Evolutionary conservation across 352 stramenopile species (phyloP).

Genomic region (Pythium rishiriense): DNA sequence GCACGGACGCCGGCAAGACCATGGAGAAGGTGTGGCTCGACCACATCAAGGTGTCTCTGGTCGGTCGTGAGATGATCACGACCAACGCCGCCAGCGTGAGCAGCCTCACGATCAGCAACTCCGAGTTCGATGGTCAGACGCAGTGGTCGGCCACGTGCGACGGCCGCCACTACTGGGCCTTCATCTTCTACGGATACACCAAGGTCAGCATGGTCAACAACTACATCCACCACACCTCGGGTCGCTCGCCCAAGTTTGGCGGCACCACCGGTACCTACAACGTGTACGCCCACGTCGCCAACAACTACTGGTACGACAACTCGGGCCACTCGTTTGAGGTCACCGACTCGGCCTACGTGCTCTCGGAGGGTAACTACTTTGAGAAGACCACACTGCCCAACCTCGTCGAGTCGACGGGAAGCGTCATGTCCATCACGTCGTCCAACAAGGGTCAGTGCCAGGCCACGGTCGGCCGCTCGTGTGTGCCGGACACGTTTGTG

Average conservation of each 20-base stretch:
- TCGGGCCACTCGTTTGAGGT: constrained; percentile 42
- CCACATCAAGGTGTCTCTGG: constrained; percentile 42
- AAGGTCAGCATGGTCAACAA: constrained; percentile 36
- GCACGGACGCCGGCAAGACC: constrained; percentile 12
- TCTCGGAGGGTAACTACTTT: constrained; percentile 51
- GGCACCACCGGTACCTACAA: constrained; percentile 11
- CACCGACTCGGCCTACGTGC: constrained; percentile 32
- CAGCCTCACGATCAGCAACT: constrained; percentile 48
- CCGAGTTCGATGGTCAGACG: constrained; percentile 49
- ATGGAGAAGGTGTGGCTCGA: constrained; percentile 44
- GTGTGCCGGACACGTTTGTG: constrained; percentile 30
- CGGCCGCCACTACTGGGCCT: constrained; percentile 52
- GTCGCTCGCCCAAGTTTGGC: constrained; percentile 35
- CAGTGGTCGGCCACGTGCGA: constrained; percentile 45
- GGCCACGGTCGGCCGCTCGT: constrained; percentile 30
- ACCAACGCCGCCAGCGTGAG: constrained; percentile 31
- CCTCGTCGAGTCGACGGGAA: constrained; percentile 11
- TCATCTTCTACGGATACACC: constrained; percentile 25
- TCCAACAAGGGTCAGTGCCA: constrained; percentile 24
- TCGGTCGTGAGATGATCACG: constrained; percentile 45
- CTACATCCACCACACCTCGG: constrained; percentile 42
- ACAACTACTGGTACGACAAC: constrained; percentile 52
- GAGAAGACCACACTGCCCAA: constrained; percentile 32
- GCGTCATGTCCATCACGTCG: constrained; percentile 16
- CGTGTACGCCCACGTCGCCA: constrained; percentile 33